Evolutionary conservation across 495 filamentous ascomycete species (phyloP).

Genomic region (Neurospora sp.): DNA sequence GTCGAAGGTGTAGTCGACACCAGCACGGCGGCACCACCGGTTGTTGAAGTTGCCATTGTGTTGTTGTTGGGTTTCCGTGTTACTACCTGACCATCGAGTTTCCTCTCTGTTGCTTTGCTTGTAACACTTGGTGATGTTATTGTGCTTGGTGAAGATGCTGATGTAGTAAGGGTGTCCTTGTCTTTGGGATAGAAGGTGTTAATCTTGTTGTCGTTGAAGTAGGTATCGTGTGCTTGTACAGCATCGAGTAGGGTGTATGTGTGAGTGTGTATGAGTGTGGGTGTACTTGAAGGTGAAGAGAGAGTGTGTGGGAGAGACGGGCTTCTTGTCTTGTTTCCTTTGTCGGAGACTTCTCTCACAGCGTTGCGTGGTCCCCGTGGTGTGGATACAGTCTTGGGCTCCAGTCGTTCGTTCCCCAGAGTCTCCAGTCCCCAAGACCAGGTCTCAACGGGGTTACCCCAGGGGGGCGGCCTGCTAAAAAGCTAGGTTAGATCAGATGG

Average conservation of each 20-base stretch:
- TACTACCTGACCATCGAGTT: constrained; percentile 15
- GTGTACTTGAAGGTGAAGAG: not conserved
- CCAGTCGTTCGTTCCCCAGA: not conserved
- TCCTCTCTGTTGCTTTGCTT: not conserved
- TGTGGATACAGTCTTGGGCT: not conserved
- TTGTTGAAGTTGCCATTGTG: constrained; percentile 17
- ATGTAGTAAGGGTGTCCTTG: not conserved
- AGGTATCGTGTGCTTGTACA: not conserved
- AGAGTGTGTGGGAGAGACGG: not conserved
- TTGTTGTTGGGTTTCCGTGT: not conserved
- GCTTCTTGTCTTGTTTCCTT: not conserved
- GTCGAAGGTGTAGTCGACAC: constrained; percentile 14
- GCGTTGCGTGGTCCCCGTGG: not conserved
- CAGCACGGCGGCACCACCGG: constrained; percentile 14
- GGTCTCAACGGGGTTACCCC: not conserved
- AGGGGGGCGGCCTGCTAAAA: not conserved
- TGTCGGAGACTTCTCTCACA: not conserved
- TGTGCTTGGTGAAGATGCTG: not conserved
- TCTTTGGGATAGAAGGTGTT: not conserved
- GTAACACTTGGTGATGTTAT: not conserved
- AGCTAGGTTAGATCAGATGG: not conserved
- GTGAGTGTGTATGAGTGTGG: not conserved
- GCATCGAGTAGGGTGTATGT: not conserved
- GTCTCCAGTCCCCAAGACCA: not conserved
- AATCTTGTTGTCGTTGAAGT: not conserved